Percentiles rank a stretch among this genome's conserved stretches.
Evolutionary conservation across 768 basidiomycete genomes (phyloP).

Genomic region (Naganishia onofrii): DNA sequence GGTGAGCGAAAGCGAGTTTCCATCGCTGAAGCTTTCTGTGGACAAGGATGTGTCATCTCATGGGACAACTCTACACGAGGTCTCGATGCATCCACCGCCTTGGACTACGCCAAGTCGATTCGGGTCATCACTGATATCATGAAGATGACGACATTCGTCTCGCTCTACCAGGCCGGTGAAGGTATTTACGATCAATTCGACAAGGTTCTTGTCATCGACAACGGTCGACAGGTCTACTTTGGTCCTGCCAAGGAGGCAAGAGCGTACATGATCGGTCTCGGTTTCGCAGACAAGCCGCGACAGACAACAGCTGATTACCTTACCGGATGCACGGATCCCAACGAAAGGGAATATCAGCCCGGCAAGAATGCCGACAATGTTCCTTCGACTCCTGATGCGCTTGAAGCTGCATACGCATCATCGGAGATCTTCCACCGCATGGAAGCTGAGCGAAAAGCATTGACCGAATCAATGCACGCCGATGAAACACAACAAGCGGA

Average conservation of each 20-base stretch:
- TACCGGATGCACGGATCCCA: conserved; percentile 56
- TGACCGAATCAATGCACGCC: conserved; percentile 64
- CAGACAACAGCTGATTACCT: conserved; percentile 85
- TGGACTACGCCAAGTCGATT: conserved; percentile 77
- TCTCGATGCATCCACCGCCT: conserved; percentile 70
- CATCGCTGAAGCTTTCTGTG: conserved; percentile 54
- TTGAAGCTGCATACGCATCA: conserved; percentile 63
- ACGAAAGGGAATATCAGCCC: conserved; percentile 63
- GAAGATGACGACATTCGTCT: conserved; percentile 63
- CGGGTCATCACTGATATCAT: conserved; percentile 76
- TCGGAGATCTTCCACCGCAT: conserved; percentile 58
- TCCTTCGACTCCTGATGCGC: conserved; percentile 66
- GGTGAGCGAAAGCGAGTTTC: conserved; percentile 57
- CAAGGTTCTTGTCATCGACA: conserved; percentile 76
- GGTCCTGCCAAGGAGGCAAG: conserved; percentile 66
- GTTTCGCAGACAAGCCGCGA: conserved; percentile 67
- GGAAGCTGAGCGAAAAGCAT: conserved; percentile 56
- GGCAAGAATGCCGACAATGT: conserved; percentile 62
- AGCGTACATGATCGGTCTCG: conserved; percentile 71
- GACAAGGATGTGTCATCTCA: conserved; percentile 48
- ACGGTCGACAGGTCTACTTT: conserved; percentile 71
- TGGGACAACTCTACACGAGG: conserved; percentile 63
- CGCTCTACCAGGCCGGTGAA: conserved; percentile 80
- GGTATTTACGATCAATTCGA: conserved; percentile 63
- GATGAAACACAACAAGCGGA: conserved; percentile 59